Percentiles rank a stretch among this genome's conserved stretches.
These are phyloP conservation scores for Xylaria sp. DNA, from an alignment of 2,329 filamentous ascomycete genomes.

Conservation along the genomic window DNA sequence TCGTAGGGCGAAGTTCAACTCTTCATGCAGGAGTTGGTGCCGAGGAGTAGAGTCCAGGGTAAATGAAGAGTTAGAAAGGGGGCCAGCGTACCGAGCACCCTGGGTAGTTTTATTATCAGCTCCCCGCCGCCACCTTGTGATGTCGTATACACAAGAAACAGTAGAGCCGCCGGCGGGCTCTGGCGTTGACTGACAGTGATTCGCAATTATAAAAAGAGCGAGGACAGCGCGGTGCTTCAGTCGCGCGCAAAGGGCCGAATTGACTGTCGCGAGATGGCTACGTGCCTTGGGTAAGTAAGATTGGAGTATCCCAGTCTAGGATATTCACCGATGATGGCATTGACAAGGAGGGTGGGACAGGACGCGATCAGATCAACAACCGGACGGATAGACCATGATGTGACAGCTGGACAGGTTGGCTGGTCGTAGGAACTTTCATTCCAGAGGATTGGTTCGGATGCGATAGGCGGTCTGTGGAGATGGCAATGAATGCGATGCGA, in stretches of 20 bases:
- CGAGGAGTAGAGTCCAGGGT: neutral
- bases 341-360: conserved; percentile 18
- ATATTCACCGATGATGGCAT: conserved; percentile 30
- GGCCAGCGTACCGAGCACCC: neutral
- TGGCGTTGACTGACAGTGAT: neutral
- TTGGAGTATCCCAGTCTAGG: conserved; percentile 21
- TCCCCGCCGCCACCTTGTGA: neutral
- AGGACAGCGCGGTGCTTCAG: conserved; percentile 12
- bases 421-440: conserved; percentile 25
- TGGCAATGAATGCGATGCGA: conserved; percentile 22
- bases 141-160: neutral
- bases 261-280: conserved; percentile 1
- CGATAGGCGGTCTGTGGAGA: conserved; percentile 29
- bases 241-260: conserved; percentile 29
- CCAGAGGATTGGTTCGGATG: conserved; percentile 33
- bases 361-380: conserved; percentile 29
- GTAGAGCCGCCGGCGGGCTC: conserved; percentile 1
- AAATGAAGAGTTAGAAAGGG: neutral
- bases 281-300: conserved; percentile 14
- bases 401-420: conserved; percentile 24
- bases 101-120: conserved; percentile 16
- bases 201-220: conserved; percentile 11
- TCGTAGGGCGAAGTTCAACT: conserved; percentile 17
- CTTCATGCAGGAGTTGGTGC: neutral
- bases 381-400: conserved; percentile 26